Base-by-base conservation (phyloP, 192 early-diverging fungal genomes). In the Geosiphon pyriformis region DNA sequence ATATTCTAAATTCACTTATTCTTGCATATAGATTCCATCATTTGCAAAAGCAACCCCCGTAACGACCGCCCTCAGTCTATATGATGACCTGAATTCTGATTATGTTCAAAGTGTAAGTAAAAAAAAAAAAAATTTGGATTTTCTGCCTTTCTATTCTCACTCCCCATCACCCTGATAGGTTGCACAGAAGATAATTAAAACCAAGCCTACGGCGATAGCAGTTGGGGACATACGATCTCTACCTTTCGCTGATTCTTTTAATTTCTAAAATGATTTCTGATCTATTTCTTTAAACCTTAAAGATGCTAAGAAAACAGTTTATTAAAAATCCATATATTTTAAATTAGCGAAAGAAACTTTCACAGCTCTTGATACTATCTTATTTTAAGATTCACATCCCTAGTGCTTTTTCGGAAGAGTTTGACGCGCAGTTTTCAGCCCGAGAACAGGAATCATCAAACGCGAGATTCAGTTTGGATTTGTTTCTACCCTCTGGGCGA, bases 181-280 rank as follows among this genome's bases (percentile, higher is more conserved):
- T 59, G 85, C 88, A 29, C 74, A 87, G 72, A 74, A 80, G 53
- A 68, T 88, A 33, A 71, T 90, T 66, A 72, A 82, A 46, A 78
- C 84, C 72, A 90, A 87, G 76, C 82, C 92, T 37, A 89, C 88
- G 42, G 81, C 87, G 59, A 90, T 94, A 51, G 87, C 89, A 53
- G 74, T 85, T 58, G 92, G 92, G 70, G 87, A 91, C 73, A 68
- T 84, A 33, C 64, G 71, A 57, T 77, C 78, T 70, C 83, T 94
- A 49, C 92, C 91, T 50, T 91, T 87, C 73, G 79, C 85, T 67
- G 87, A 91, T 71, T 82, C 90, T 59, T 77, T 94, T 61, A 81
- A 42, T 35, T 29, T 62, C 31, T 62, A 25, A 55, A n/a, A 12
- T 23, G 26, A 46, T 10, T 46, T 46, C 42, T 46, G 17, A 10